Conservation (phyloP, 352 stramenopile species). For the Peronospora tabacina region DNA sequence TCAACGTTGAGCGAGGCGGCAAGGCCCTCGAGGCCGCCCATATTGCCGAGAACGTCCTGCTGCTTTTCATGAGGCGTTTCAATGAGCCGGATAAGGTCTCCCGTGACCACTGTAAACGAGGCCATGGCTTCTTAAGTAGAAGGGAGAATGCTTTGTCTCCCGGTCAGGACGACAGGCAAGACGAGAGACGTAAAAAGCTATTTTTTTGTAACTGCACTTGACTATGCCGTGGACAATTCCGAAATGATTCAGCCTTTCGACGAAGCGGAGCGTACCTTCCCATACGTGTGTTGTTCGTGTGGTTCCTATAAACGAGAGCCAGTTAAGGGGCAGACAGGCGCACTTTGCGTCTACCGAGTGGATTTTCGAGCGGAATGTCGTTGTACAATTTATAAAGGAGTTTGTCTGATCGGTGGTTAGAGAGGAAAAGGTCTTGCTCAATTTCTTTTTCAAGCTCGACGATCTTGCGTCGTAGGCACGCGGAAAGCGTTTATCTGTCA, state of each 20-base stretch:
- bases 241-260: constrained; percentile 22
- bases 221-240: constrained; percentile 14
- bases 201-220: constrained; percentile 18
- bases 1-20: constrained; percentile 38
- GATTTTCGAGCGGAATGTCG: constrained; percentile 15
- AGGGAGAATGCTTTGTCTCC: background rate
- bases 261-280: constrained; percentile 6
- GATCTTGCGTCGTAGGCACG: too few relatives aligned
- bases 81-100: constrained; percentile 57
- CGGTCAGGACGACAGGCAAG: too few relatives aligned
- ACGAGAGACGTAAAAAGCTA: constrained; percentile 1
- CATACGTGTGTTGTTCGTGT: constrained; percentile 16
- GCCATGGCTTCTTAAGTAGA: constrained; percentile 11
- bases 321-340: constrained; percentile 5
- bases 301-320: constrained; percentile 12
- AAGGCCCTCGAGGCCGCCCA: constrained; percentile 48
- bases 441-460: too few relatives aligned
- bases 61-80: constrained; percentile 55
- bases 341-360: constrained; percentile 4
- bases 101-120: constrained; percentile 42
- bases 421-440: background rate
- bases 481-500: too few relatives aligned
- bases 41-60: constrained; percentile 27
- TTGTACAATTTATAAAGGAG: constrained; percentile 11
- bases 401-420: background rate